Percentiles rank a stretch among this genome's conserved stretches.
phyloP scores from a whole-genome alignment of 1,284 basidiomycete genomes.

The Papiliotrema fonsecae region DNA sequence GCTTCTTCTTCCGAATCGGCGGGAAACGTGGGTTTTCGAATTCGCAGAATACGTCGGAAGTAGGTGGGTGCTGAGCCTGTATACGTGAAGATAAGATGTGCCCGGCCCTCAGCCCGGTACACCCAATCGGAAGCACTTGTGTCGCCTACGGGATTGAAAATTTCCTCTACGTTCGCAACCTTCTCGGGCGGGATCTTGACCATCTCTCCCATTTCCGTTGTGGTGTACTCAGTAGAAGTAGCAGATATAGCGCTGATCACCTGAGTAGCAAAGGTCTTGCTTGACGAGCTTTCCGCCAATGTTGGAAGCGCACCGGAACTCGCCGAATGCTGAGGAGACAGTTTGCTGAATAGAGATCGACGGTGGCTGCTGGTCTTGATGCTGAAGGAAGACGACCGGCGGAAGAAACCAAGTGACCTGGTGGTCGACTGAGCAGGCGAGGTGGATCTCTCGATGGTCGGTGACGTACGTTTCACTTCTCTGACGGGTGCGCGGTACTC shows the following conservation, averaged over 20 bases:
- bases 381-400: slow-evolving; percentile 13
- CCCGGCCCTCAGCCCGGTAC: slow-evolving; percentile 85
- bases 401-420: slow-evolving; percentile 24
- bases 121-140: slow-evolving; percentile 59
- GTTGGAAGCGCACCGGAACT: background rate
- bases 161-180: background rate
- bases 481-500: slow-evolving; percentile 13
- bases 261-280: background rate
- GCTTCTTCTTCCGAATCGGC: slow-evolving; percentile 12
- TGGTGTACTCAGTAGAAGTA: slow-evolving; percentile 28
- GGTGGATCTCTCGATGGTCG: slow-evolving; percentile 7
- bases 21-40: slow-evolving; percentile 56
- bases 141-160: slow-evolving; percentile 8
- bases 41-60: slow-evolving; percentile 63
- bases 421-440: slow-evolving; percentile 20
- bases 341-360: slow-evolving; percentile 1
- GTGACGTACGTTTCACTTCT: background rate
- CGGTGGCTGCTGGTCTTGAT: slow-evolving; percentile 9
- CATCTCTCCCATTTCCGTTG: slow-evolving; percentile 32
- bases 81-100: slow-evolving; percentile 80
- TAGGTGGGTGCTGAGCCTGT: slow-evolving; percentile 56
- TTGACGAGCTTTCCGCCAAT: background rate
- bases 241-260: slow-evolving; percentile 12
- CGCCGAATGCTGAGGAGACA: background rate
- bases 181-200: slow-evolving; percentile 18